phyloP scores from a whole-genome alignment of 2,329 filamentous ascomycete genomes.

The Alternaria ethzedia region DNA sequence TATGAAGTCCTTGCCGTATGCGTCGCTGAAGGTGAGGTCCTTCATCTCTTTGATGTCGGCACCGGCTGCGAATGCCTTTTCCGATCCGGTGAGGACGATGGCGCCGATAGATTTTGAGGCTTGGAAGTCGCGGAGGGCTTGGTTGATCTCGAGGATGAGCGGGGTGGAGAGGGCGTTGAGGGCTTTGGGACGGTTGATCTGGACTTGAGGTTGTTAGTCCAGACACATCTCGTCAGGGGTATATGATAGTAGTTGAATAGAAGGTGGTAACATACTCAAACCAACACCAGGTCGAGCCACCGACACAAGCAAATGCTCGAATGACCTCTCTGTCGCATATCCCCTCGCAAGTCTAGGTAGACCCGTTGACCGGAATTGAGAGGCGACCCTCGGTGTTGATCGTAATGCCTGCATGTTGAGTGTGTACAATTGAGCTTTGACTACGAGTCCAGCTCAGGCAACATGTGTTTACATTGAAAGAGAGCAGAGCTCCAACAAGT shows the following conservation, averaged over 20 bases:
- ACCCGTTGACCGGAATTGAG: constrained; percentile 62
- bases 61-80: constrained; percentile 79
- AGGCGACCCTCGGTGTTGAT: constrained; percentile 66
- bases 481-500: constrained; percentile 9
- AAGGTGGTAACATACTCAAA: constrained; percentile 66
- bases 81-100: constrained; percentile 79
- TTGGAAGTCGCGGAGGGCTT: constrained; percentile 46
- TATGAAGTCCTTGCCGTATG: constrained; percentile 92
- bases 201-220: constrained; percentile 65
- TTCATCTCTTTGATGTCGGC: constrained; percentile 99
- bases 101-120: constrained; percentile 40
- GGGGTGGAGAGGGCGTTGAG: constrained; percentile 93
- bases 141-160: constrained; percentile 80
- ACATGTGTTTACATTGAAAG: neutral
- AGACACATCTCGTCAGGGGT: too few relatives aligned
- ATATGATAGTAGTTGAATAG: neutral
- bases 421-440: constrained; percentile 11
- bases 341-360: constrained; percentile 63
- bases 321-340: constrained; percentile 59
- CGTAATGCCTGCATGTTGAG: constrained; percentile 58
- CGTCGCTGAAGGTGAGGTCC: constrained; percentile 83
- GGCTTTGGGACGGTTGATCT: constrained; percentile 91
- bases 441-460: neutral
- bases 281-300: constrained; percentile 88
- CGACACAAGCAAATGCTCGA: constrained; percentile 83